phyloP scores from a whole-genome alignment of 1,284 basidiomycete genomes.

The Rhodofomes roseus region DNA sequence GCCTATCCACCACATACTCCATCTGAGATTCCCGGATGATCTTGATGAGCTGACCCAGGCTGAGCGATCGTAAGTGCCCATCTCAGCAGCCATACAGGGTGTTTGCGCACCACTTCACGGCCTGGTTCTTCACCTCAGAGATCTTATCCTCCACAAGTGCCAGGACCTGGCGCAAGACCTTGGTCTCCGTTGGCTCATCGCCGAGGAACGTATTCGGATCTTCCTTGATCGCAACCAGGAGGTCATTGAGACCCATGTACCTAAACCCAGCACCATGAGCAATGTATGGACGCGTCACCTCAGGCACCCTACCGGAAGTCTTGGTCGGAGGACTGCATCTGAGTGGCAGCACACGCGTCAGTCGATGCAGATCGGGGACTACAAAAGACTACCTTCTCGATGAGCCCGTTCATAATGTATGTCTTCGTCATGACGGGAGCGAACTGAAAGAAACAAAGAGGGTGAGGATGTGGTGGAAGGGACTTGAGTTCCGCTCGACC shows the following conservation, averaged over 20 bases:
- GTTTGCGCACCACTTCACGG: constrained; percentile 80
- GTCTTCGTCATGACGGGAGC: constrained; percentile 68
- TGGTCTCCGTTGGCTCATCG: constrained; percentile 81
- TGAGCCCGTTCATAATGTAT: constrained; percentile 75
- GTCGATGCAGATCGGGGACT: not conserved
- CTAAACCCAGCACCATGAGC: constrained; percentile 36
- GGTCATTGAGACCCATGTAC: constrained; percentile 92
- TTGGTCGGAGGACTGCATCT: constrained; percentile 85
- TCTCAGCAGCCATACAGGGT: not conserved
- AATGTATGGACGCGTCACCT: not conserved
- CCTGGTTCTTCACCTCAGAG: constrained; percentile 97
- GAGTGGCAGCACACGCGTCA: constrained; percentile 1
- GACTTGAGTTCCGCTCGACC: not conserved
- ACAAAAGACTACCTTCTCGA: constrained; percentile 60
- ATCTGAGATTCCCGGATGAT: constrained; percentile 81
- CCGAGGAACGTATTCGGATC: constrained; percentile 67
- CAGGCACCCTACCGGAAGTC: constrained; percentile 61
- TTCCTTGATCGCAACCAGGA: constrained; percentile 82
- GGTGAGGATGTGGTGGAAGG: not conserved
- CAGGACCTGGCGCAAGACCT: constrained; percentile 78
- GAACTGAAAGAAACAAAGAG: constrained; percentile 1
- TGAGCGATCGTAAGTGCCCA: constrained; percentile 26
- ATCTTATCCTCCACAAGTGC: constrained; percentile 89
- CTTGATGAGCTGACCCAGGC: constrained; percentile 84
- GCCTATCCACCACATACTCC: constrained; percentile 81